Evolutionary conservation across 164 flowering plant genomes (phyloP).

Genomic region (Magnolia officinalis): DNA sequence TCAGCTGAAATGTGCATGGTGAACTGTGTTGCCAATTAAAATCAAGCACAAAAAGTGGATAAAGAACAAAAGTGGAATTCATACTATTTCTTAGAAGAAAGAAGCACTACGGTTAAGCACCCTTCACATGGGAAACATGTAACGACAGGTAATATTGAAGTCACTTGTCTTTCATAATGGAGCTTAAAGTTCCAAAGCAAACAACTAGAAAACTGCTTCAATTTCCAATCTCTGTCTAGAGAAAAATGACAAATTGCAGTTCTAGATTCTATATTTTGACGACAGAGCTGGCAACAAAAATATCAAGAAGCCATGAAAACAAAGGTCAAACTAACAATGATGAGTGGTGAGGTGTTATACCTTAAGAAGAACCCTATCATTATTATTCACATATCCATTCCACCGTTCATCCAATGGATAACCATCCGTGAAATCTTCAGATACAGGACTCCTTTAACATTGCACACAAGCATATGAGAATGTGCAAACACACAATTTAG

Average conservation of each 20-base stretch:
- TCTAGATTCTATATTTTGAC: not conserved
- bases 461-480: not conserved
- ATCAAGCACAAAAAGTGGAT: not conserved
- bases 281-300: not conserved
- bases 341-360: slow-evolving; percentile 24
- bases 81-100: not conserved
- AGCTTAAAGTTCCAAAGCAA: not conserved
- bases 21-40: not conserved
- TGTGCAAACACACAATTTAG: not conserved
- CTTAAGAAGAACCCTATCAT: slow-evolving; percentile 84
- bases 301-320: not conserved
- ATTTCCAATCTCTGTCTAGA: not conserved
- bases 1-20: not conserved
- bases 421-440: slow-evolving; percentile 52
- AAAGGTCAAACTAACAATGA: not conserved
- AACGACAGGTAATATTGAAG: not conserved
- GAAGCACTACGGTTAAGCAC: not conserved
- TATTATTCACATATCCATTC: slow-evolving; percentile 80
- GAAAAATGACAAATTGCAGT: not conserved
- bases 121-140: not conserved
- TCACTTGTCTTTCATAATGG: not conserved
- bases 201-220: not conserved
- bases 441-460: slow-evolving; percentile 52
- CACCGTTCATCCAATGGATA: slow-evolving; percentile 28
- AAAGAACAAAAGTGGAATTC: not conserved